Evolutionary conservation across 78 protist species (phyloP).

Genomic region (Dictyostelium firmibasis): DNA sequence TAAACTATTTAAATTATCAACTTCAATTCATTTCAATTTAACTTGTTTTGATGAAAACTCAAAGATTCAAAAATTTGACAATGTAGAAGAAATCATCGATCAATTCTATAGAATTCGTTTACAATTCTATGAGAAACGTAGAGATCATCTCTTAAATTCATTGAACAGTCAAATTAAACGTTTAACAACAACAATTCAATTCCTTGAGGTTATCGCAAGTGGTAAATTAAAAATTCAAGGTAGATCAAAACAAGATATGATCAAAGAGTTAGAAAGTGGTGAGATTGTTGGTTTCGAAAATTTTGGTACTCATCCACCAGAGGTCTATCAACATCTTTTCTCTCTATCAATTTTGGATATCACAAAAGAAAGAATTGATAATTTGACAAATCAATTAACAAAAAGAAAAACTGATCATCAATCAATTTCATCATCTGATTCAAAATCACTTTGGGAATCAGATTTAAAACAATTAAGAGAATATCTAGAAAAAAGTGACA

Average conservation of each 20-base stretch:
- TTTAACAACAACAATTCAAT: not conserved
- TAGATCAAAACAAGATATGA: constrained; percentile 22
- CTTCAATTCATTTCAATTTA: constrained; percentile 21
- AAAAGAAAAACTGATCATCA: not conserved
- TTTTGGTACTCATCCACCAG: constrained; percentile 14
- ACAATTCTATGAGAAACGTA: constrained; percentile 46
- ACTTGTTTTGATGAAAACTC: constrained; percentile 52
- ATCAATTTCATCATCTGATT: not conserved
- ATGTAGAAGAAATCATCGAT: constrained; percentile 6
- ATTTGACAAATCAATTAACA: not conserved
- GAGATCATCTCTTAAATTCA: not conserved
- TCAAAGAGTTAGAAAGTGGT: not conserved
- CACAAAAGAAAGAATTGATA: constrained; percentile 68
- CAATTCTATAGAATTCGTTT: constrained; percentile 48
- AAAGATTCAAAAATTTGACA: not conserved
- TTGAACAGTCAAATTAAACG: not conserved
- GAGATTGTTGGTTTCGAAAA: not conserved
- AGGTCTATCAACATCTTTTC: constrained; percentile 36
- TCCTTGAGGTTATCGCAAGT: constrained; percentile 29
- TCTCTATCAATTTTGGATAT: constrained; percentile 62
- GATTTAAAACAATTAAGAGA: constrained; percentile 36
- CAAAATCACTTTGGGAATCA: constrained; percentile 28
- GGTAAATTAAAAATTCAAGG: constrained; percentile 49
- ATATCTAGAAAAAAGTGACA: not conserved
- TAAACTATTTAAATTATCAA: constrained; percentile 19